Evolutionary conservation across 345 rosid species (phyloP).

Genomic region (Nephelium lappaceum): DNA sequence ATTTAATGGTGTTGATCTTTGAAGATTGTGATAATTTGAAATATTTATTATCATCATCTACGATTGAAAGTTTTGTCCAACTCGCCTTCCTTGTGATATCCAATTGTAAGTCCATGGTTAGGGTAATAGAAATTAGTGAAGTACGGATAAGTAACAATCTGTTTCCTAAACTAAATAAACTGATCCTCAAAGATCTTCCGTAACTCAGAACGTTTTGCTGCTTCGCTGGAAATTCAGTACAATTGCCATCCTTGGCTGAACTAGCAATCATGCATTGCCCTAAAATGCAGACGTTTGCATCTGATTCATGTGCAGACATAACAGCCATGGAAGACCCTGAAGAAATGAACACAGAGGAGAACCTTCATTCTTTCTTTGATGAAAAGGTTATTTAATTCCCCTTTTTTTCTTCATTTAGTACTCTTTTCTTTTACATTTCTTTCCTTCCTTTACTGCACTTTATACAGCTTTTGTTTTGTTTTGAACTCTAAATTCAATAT

Average conservation of each 20-base stretch:
- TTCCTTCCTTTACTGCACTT: background rate
- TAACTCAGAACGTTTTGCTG: slow-evolving; percentile 6
- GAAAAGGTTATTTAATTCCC: too few relatives aligned
- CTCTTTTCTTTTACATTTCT: background rate
- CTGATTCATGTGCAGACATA: background rate
- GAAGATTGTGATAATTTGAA: background rate
- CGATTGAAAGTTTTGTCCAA: background rate
- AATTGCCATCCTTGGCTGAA: background rate
- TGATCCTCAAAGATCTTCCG: slow-evolving; percentile 3
- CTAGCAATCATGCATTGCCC: background rate
- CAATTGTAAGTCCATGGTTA: slow-evolving; percentile 15
- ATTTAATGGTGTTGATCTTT: too few relatives aligned
- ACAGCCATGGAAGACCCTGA: background rate
- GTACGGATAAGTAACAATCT: background rate
- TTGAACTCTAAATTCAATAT: too few relatives aligned
- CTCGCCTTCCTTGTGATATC: background rate
- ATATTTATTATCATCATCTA: background rate
- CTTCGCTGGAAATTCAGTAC: background rate
- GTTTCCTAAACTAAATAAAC: background rate
- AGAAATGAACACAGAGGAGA: background rate
- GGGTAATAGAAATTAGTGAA: slow-evolving; percentile 1
- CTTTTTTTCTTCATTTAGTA: too few relatives aligned
- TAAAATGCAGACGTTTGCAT: slow-evolving; percentile 10
- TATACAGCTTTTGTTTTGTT: too few relatives aligned
- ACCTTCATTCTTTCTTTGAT: too few relatives aligned